Base-by-base conservation (phyloP, 2,329 filamentous ascomycete species). In the Byssoonygena ceratinophila region DNA sequence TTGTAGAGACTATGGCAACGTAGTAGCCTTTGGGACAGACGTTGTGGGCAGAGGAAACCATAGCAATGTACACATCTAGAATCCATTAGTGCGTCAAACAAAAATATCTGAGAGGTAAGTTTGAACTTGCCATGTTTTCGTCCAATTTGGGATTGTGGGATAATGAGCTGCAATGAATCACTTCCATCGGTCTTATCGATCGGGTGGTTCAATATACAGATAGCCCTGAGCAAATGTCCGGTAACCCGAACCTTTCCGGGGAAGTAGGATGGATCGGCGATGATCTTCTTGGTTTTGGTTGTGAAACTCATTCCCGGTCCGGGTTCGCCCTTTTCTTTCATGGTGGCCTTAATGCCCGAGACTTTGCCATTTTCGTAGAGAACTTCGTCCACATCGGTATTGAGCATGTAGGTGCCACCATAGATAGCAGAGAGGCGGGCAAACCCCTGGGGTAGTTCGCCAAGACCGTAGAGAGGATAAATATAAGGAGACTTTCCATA, bases 401-500 rank as follows among this genome's bases (percentile, higher is more conserved):
- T 97, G 65, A 98, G 84, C 90, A 98, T 98, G 75, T 98, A 98
- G 47, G 92, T 98, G 62, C 92, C 92, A 59, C 92, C 92, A 68
- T 98, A 97, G 72, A 98, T 97, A 69, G 92, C 92, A 37, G 90
- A 96, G 51, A 98, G 81, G 70, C 92, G 90, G 58, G 92, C 92
- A 65, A 98, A 98, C 55, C 91, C 91, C 74, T 98, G 92, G 32
- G 92, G 94, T 53, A 98, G 84, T 76, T 98, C 92, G 68, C 86
- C 92, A 46, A 98, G 82, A 57, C 92, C 92, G 74, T 98, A 98
- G 29, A 97, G 83, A 46, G 92, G 94, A 78, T 98, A 98, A 75
- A 98, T 97, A 77, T 97, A 98, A 43, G 92, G 94, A 11, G 90
- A 97, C 74, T 96, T 97, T 72, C 92, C 92, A 72, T 97, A 97